These are phyloP conservation scores for Globisporangium lucens DNA, from an alignment of 352 stramenopile genomes.

Conservation along the genomic window DNA sequence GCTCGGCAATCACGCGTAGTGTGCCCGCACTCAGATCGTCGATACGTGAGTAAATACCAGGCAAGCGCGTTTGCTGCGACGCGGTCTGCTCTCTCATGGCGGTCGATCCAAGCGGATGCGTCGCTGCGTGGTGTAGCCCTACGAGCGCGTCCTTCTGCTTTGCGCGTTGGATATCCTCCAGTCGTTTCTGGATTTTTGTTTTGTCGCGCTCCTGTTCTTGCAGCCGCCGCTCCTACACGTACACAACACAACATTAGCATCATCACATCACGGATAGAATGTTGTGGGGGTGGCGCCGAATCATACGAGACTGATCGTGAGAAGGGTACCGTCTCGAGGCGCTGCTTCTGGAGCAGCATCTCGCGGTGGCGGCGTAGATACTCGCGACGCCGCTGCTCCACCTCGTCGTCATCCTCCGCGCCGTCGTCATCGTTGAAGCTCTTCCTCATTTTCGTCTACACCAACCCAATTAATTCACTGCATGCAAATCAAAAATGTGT, in stretches of 20 bases:
- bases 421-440: background rate
- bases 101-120: background rate
- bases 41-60: conserved; percentile 48
- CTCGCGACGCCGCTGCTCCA: conserved; percentile 36
- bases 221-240: conserved; percentile 28
- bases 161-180: conserved; percentile 22
- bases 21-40: conserved; percentile 37
- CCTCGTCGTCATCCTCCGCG: conserved; percentile 26
- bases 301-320: no score
- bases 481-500: background rate
- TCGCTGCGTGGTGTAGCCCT: background rate
- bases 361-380: conserved; percentile 46
- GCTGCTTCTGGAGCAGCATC: conserved; percentile 45
- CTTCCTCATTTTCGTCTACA: conserved; percentile 1
- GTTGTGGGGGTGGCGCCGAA: background rate
- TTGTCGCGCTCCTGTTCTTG: conserved; percentile 29
- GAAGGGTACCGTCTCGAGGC: conserved; percentile 46
- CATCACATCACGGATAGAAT: background rate
- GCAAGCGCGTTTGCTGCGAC: background rate
- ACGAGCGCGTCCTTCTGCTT: conserved; percentile 15
- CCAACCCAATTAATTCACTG: background rate
- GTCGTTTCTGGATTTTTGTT: conserved; percentile 24
- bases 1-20: conserved; percentile 46
- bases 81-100: background rate
- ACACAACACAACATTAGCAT: background rate